phyloP scores from a whole-genome alignment of 2,329 filamentous ascomycete species.

The Botrytis hyacinthi region DNA sequence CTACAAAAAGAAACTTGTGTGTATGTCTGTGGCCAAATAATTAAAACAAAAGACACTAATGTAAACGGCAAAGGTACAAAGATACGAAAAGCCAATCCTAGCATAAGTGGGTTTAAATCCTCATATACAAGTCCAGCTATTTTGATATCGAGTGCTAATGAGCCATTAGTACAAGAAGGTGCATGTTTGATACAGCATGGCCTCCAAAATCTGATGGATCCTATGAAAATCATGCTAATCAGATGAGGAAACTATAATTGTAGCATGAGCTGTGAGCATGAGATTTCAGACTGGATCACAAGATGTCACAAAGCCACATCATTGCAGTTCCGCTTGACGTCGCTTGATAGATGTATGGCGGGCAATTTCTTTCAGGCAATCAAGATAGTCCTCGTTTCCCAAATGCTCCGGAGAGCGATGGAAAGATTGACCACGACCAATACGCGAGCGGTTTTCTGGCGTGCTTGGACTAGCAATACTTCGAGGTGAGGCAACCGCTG shows the following conservation, averaged over 20 bases:
- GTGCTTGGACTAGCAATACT: constrained; percentile 5
- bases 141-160: not conserved
- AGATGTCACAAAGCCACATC: not conserved
- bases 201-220: not conserved
- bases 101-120: constrained; percentile 7
- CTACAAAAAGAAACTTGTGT: constrained; percentile 15
- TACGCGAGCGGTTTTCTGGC: constrained; percentile 11
- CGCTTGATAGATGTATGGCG: constrained; percentile 8
- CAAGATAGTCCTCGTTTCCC: constrained; percentile 16
- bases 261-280: not conserved
- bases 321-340: not conserved
- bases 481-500: constrained; percentile 6
- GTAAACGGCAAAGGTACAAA: not conserved
- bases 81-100: constrained; percentile 5
- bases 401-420: constrained; percentile 16
- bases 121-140: constrained; percentile 7
- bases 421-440: not conserved
- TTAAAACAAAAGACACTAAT: not conserved
- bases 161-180: constrained; percentile 13
- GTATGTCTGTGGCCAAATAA: constrained; percentile 1
- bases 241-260: not conserved
- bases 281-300: not conserved
- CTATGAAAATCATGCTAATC: not conserved
- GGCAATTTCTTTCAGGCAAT: constrained; percentile 14
- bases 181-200: not conserved